Evolutionary conservation across 805 yeast species (phyloP).

Genomic region (Isabelozyma rhagii): DNA sequence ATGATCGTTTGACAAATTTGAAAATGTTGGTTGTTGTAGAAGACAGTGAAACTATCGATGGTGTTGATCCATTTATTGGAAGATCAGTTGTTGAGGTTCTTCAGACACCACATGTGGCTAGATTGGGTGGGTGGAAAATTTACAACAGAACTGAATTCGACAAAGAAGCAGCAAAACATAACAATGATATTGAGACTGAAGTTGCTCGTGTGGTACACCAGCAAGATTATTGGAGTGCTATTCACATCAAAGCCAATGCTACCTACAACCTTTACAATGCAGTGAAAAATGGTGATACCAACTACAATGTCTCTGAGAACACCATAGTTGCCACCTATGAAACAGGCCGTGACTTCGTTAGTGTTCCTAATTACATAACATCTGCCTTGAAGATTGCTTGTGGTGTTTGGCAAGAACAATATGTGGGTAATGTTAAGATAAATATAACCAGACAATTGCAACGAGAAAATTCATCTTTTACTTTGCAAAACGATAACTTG

Average conservation of each 20-base stretch:
- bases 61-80: constrained; percentile 48
- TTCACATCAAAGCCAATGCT: constrained; percentile 51
- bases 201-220: constrained; percentile 45
- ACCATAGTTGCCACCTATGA: constrained; percentile 48
- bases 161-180: constrained; percentile 23
- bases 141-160: constrained; percentile 24
- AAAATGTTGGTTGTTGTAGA: constrained; percentile 35
- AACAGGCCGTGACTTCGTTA: constrained; percentile 60
- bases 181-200: constrained; percentile 28
- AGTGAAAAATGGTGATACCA: constrained; percentile 29
- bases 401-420: constrained; percentile 20
- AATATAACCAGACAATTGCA: constrained; percentile 11
- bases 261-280: constrained; percentile 38
- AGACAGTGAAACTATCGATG: constrained; percentile 15
- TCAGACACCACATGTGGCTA: constrained; percentile 20
- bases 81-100: constrained; percentile 29
- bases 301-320: constrained; percentile 23
- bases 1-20: constrained; percentile 27
- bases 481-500: constrained; percentile 1
- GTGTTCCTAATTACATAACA: constrained; percentile 39
- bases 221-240: constrained; percentile 61
- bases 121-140: constrained; percentile 36
- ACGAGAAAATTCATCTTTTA: constrained; percentile 5
- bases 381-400: constrained; percentile 42
- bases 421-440: constrained; percentile 17